Evolutionary conservation across 225 moss, liverwort and hornwort genomes (phyloP), one percentile per base, ranked within the genome.

Genomic region (Pleurozium schreberi): DNA sequence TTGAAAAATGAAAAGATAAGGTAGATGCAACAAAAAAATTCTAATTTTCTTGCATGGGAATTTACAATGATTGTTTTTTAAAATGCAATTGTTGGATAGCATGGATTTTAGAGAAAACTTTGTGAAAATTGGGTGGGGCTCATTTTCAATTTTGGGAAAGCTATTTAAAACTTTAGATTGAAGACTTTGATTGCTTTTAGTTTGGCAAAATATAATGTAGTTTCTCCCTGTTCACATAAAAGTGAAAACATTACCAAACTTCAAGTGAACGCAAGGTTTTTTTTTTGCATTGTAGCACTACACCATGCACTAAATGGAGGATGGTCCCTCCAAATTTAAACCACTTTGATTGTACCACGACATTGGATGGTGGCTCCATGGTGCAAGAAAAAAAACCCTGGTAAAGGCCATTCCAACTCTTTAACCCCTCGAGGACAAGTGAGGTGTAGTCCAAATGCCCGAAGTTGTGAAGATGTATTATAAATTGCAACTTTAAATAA

Each of bases 11-110:
- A 5, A 25, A n/a, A 71, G 9, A 73, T 70, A 43, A 45, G 43
- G 0, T 27, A 43, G 27, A 16, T 73, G 45, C 17, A 5, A 70
- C 3, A 9, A 43, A 45, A 28, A 15, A 28, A 73, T 9, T 45
- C 2, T 17, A 28, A 43, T 45, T 27, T 16, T 71, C n/a, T 0
- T 16, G 4, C 1, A 27, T 43, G 0, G 3, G 1, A 70, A 2
- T 43, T 43, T 71, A 5, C 1, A 71, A 71, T 3, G 28, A 71
- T 43, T 43, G 4, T 17, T 22, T 43, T 16, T 0, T 8, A 16
- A 3, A 8, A 14, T 7, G 26, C 26, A 70, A 42, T 15, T 26
- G 5, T 25, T 27, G 4, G 3, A 1, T 43, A 3, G 5, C 7
- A 43, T 43, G 28, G 17, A 28, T 71, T 43, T 43, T 43, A 0